Conservation (phyloP, 352 stramenopile genomes). For the Aphanomyces cochlioides region DNA sequence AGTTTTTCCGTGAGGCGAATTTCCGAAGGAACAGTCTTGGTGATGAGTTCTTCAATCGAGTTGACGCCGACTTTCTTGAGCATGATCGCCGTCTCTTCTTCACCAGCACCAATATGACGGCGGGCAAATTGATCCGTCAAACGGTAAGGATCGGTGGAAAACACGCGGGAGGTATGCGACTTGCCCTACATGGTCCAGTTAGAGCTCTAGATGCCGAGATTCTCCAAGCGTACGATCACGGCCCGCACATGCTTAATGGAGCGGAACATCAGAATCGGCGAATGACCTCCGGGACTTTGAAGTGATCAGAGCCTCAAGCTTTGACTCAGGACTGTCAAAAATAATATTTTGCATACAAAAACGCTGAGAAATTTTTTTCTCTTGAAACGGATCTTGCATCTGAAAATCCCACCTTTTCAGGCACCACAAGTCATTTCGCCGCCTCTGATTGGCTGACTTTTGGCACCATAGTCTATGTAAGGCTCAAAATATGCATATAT, state of each 20-base stretch:
- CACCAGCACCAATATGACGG: conserved; percentile 86
- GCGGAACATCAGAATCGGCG: not conserved
- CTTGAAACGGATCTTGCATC: conserved; percentile 12
- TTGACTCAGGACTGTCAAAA: not conserved
- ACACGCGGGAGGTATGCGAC: not conserved
- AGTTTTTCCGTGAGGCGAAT: conserved; percentile 80
- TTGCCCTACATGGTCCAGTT: conserved; percentile 1
- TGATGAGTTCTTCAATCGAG: conserved; percentile 91
- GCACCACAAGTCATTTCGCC: not conserved
- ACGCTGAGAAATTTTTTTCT: not conserved
- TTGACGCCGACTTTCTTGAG: conserved; percentile 90
- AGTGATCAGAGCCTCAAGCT: not conserved
- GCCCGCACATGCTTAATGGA: conserved; percentile 3
- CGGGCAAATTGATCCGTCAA: conserved; percentile 59
- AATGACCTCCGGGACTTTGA: not conserved
- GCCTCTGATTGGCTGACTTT: conserved; percentile 7
- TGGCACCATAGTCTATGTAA: too few species aligned
- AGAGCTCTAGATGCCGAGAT: not conserved
- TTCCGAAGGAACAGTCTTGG: conserved; percentile 91
- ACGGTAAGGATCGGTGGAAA: conserved; percentile 19
- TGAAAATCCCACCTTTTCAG: not conserved
- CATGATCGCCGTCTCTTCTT: conserved; percentile 89
- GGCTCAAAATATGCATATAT: too few species aligned
- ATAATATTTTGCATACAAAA: not conserved
- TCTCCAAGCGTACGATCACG: not conserved